Percentiles rank a stretch among this genome's conserved stretches.
These are phyloP conservation scores for Ogataea degrootiae DNA, from an alignment of 805 yeast species.

Conservation along the genomic window DNA sequence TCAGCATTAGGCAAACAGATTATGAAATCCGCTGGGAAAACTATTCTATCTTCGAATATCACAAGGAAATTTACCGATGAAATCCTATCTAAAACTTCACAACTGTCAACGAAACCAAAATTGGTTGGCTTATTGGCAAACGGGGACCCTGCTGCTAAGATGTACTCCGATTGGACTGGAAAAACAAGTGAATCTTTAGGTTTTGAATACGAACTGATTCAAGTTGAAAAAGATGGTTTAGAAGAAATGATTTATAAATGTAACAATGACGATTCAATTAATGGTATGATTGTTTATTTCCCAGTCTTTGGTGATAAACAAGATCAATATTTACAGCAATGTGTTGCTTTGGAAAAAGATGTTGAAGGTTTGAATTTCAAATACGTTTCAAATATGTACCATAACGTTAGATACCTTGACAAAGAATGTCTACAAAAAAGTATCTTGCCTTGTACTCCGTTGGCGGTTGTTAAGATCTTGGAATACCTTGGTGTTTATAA, in stretches of 20 bases:
- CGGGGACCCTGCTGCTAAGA: conserved; percentile 88
- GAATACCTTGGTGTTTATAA: conserved; percentile 90
- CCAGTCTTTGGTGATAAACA: conserved; percentile 95
- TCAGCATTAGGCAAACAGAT: too few relatives aligned
- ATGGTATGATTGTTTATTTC: conserved; percentile 96
- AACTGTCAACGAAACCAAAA: conserved; percentile 55
- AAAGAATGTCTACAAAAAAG: conserved; percentile 62
- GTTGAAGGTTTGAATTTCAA: conserved; percentile 93
- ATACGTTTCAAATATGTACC: conserved; percentile 92
- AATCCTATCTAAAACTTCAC: conserved; percentile 52
- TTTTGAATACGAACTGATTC: conserved; percentile 72
- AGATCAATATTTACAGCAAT: conserved; percentile 93
- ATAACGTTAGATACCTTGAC: conserved; percentile 83
- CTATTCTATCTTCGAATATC: too few relatives aligned
- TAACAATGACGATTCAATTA: conserved; percentile 66
- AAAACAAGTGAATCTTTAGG: conserved; percentile 86
- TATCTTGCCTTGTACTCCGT: conserved; percentile 93
- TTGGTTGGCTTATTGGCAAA: conserved; percentile 92
- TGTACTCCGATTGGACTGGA: conserved; percentile 95
- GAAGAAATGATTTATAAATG: conserved; percentile 83
- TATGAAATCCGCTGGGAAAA: too few relatives aligned
- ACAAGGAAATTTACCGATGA: conserved; percentile 80
- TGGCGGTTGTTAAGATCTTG: conserved; percentile 88
- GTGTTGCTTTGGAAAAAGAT: conserved; percentile 85
- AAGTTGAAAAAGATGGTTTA: conserved; percentile 70